These are phyloP conservation scores for Urtica urens DNA, from an alignment of 306 rosid genomes.

Conservation along the genomic window DNA sequence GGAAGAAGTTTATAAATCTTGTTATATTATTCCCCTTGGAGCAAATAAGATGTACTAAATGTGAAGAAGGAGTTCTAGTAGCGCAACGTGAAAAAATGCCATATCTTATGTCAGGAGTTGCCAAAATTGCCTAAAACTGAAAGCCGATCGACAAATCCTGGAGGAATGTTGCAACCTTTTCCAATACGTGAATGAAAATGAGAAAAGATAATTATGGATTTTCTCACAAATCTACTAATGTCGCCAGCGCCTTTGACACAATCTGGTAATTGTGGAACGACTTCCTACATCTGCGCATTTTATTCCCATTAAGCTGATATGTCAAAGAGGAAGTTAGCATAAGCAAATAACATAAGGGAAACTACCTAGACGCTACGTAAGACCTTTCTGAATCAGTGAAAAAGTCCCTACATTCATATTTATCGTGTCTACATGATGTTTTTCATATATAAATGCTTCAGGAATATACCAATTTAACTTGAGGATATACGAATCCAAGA, in stretches of 20 bases:
- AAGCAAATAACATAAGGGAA: too few relatives aligned
- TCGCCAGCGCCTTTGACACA: background rate
- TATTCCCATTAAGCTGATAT: background rate
- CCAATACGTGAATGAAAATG: background rate
- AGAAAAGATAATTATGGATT: background rate
- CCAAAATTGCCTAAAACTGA: background rate
- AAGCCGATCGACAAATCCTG: background rate
- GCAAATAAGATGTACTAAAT: background rate
- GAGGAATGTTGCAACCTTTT: background rate
- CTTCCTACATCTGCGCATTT: background rate
- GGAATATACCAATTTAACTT: too few relatives aligned
- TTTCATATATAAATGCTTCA: too few relatives aligned
- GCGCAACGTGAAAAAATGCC: background rate
- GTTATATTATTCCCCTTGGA: background rate
- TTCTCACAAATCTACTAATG: background rate
- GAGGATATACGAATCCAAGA: too few relatives aligned
- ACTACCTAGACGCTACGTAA: too few relatives aligned
- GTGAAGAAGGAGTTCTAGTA: background rate
- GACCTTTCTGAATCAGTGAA: too few relatives aligned
- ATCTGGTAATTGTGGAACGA: background rate
- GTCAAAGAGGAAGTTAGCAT: background rate
- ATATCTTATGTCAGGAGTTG: too few relatives aligned
- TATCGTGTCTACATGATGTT: too few relatives aligned
- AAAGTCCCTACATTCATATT: too few relatives aligned
- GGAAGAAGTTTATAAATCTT: background rate